Evolutionary conservation across 1,284 basidiomycete genomes (phyloP).

Genomic region (Malassezia dermatis): DNA sequence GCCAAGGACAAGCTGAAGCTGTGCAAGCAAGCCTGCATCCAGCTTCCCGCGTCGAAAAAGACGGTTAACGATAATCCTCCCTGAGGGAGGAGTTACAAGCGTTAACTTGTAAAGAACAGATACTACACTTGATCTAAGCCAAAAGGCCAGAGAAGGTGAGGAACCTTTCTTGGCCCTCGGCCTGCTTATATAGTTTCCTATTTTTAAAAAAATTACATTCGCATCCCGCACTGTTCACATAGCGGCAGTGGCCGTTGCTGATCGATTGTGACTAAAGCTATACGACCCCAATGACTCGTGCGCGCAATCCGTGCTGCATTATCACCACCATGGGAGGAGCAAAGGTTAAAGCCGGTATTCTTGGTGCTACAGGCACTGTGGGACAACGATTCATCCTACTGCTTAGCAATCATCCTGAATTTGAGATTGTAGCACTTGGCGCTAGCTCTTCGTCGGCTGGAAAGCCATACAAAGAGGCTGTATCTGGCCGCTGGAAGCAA

Average conservation of each 20-base stretch:
- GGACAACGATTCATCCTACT: slow-evolving; percentile 67
- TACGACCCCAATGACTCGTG: not conserved
- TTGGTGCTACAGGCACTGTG: slow-evolving; percentile 75
- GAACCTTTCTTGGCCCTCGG: not conserved
- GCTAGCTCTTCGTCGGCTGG: slow-evolving; percentile 82
- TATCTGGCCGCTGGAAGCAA: slow-evolving; percentile 74
- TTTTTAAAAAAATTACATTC: not conserved
- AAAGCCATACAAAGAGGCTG: slow-evolving; percentile 66
- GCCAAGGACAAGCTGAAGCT: slow-evolving; percentile 24
- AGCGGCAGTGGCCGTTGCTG: slow-evolving; percentile 12
- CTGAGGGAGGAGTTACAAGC: slow-evolving; percentile 22
- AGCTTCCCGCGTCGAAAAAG: slow-evolving; percentile 20
- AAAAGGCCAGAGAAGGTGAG: slow-evolving; percentile 29
- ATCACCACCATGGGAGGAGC: not conserved
- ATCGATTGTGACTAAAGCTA: slow-evolving; percentile 6
- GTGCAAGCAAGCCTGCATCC: slow-evolving; percentile 20
- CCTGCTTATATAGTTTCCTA: slow-evolving; percentile 12
- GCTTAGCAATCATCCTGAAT: slow-evolving; percentile 80
- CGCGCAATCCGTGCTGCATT: not conserved
- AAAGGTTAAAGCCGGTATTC: slow-evolving; percentile 72
- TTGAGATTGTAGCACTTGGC: slow-evolving; percentile 73
- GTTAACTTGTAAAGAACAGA: slow-evolving; percentile 33
- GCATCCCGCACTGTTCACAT: not conserved
- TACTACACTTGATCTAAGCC: slow-evolving; percentile 39
- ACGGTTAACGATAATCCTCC: slow-evolving; percentile 23